Conservation (phyloP, 2,329 filamentous ascomycete species). For the Purpureocillium lavendulum region DNA sequence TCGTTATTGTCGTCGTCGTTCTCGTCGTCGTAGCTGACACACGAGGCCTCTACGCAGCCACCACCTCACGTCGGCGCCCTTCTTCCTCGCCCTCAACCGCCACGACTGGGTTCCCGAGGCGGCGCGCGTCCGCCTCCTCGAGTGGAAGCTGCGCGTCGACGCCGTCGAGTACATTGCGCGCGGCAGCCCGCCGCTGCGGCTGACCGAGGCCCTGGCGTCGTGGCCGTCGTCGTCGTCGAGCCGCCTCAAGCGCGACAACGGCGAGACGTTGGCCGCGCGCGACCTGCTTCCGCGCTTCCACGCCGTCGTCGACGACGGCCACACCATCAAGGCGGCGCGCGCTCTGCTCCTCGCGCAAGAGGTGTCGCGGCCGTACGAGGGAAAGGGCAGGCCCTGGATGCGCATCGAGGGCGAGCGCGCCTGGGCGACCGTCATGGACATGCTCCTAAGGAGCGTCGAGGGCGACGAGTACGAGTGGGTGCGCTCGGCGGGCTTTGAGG, state of each 20-base stretch:
- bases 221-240: slow-evolving; percentile 44
- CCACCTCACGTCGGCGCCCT: slow-evolving; percentile 60
- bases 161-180: slow-evolving; percentile 66
- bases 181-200: slow-evolving; percentile 49
- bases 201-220: slow-evolving; percentile 31
- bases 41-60: slow-evolving; percentile 58
- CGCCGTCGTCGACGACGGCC: slow-evolving; percentile 63
- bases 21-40: no score
- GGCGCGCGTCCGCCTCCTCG: slow-evolving; percentile 61
- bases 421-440: slow-evolving; percentile 53
- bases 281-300: slow-evolving; percentile 40
- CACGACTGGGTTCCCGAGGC: slow-evolving; percentile 51
- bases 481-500: slow-evolving; percentile 51
- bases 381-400: slow-evolving; percentile 36
- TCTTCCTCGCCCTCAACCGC: slow-evolving; percentile 62
- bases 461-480: slow-evolving; percentile 48
- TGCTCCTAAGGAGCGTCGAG: slow-evolving; percentile 56
- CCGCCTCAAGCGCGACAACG: slow-evolving; percentile 31
- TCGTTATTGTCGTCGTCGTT: no score
- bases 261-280: slow-evolving; percentile 31
- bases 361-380: slow-evolving; percentile 34
- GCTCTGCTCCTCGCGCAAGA: slow-evolving; percentile 58
- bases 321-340: slow-evolving; percentile 67
- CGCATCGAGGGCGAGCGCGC: slow-evolving; percentile 43
- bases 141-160: slow-evolving; percentile 75